phyloP scores from a whole-genome alignment of 2,329 filamentous ascomycete genomes.

The Pseudogymnoascus verrucosus region DNA sequence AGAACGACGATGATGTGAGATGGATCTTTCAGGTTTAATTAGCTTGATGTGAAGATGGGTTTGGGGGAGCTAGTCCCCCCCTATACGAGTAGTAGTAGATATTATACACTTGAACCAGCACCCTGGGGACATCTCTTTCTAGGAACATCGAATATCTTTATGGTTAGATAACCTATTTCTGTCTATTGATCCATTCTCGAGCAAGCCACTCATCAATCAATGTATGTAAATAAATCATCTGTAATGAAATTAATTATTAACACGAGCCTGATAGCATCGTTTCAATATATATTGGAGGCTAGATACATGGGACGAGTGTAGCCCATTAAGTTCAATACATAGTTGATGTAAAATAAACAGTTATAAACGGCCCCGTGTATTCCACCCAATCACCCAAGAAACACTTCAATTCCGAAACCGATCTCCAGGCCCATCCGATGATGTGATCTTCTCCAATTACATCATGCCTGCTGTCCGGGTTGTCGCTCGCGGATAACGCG shows the following conservation, averaged over 20 bases:
- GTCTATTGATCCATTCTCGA: background rate
- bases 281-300: background rate
- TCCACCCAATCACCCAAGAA: background rate
- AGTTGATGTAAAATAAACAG: background rate
- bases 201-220: background rate
- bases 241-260: background rate
- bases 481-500: conserved; percentile 16
- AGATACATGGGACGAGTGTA: background rate
- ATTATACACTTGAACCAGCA: background rate
- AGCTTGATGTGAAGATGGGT: background rate
- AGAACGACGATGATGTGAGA: conserved; percentile 53
- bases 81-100: background rate
- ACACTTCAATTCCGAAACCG: background rate
- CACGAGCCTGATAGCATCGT: background rate
- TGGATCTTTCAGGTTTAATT: conserved; percentile 48
- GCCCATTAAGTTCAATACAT: background rate
- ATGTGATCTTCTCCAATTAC: background rate
- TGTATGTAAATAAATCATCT: background rate
- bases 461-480: conserved; percentile 5
- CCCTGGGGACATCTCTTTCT: background rate
- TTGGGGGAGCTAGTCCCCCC: background rate
- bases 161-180: no score
- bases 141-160: background rate
- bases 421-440: background rate
- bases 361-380: background rate